Evolutionary conservation across 495 filamentous ascomycete genomes (phyloP), one percentile per base, ranked within the genome.

Genomic region (Darksidea phi): DNA sequence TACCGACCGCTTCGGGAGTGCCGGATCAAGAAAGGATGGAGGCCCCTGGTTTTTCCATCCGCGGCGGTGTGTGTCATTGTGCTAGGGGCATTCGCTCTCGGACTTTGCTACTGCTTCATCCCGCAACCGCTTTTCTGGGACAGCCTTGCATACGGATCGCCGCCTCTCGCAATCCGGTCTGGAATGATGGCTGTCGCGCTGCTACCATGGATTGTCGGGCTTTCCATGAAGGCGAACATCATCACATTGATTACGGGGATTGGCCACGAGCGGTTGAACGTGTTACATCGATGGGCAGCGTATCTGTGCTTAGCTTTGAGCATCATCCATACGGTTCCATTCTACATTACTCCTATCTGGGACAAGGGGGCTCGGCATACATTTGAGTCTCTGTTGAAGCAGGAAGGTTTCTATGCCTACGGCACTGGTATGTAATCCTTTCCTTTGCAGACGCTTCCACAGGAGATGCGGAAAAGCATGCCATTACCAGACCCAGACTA

Each of bases 101-200:
- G 87, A 36, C 83, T 84, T 0, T 76, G 92, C n/a, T 95, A 91
- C 72, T 85, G 81, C 63, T 94, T 95, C 67, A 69, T 95, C 23
- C 89, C 88, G 45, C 89, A 92, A 61, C 91, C 91, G 1, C 77
- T 92, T 8, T 95, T 88, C 75, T 94, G 87, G 79, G 77, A 88
- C 70, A 89, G 86, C 70, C 93, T 95, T 64, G 77, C 76, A 26
- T 90, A 82, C 55, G 93, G 93, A 32, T 95, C 94, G 3, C 93
- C 93, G 41, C 93, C 93, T 7, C 71, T 97, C 23, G 90, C 92
- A 23, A 88, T 96, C 66, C 86, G 93, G 59, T 82, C 91, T 13
- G 93, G 93, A 42, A 97, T 97, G 93, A 83, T 96, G 26, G 87
- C 93, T 25, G 85, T 97, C 17, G 88, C 93, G 24, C 88, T 96